phyloP scores from a whole-genome alignment of 306 rosid genomes.

The Carpinus viminea region DNA sequence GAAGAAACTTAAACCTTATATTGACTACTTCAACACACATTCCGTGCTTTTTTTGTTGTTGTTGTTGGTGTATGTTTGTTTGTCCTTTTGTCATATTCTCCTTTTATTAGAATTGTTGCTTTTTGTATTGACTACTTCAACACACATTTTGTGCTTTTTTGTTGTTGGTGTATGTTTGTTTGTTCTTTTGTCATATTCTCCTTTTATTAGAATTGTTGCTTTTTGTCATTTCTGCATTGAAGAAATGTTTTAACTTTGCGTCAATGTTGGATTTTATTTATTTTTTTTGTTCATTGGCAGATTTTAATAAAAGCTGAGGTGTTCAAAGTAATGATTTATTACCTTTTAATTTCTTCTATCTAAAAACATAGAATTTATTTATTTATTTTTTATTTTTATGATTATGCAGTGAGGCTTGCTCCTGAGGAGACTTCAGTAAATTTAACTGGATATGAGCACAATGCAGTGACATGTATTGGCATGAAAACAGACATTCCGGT shows the following conservation, averaged over 20 bases:
- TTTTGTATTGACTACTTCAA: too few species aligned
- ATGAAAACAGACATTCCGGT: conserved; percentile 94
- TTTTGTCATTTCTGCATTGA: not conserved
- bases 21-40: too few species aligned
- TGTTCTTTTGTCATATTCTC: not conserved
- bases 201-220: not conserved
- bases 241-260: not conserved
- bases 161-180: too few species aligned
- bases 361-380: conserved; percentile 7
- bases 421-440: conserved; percentile 73
- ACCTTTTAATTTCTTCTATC: not conserved
- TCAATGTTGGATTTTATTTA: not conserved
- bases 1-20: too few species aligned
- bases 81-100: not conserved
- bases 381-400: conserved; percentile 9
- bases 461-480: conserved; percentile 92
- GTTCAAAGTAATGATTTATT: not conserved
- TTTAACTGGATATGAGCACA: conserved; percentile 85
- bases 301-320: too few species aligned
- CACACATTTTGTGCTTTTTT: too few species aligned
- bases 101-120: not conserved
- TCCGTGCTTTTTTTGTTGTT: too few species aligned
- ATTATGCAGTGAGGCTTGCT: conserved; percentile 85
- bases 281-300: not conserved
- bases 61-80: too few species aligned